Conservation (phyloP, 257 asterid species). For the Ballota nigra region DNA sequence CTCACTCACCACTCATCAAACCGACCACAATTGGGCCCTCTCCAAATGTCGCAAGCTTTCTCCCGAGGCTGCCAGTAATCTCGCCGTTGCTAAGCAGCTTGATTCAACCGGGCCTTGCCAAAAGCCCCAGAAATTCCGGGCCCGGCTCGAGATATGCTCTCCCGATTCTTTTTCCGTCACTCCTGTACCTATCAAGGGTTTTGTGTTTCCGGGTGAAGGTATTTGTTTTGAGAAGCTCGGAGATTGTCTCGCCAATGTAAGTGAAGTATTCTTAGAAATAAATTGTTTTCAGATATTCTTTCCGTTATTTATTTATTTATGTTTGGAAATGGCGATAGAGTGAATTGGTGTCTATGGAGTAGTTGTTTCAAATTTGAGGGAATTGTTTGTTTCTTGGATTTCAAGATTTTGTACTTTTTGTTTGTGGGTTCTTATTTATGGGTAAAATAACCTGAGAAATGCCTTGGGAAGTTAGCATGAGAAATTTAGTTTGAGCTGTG, state of each 20-base stretch:
- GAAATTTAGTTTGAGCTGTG: neutral
- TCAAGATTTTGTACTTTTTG: neutral
- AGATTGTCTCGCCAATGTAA: slow-evolving; percentile 57
- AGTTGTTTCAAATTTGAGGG: neutral
- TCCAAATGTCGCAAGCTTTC: slow-evolving; percentile 70
- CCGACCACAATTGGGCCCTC: slow-evolving; percentile 36
- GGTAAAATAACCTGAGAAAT: neutral
- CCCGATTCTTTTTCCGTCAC: slow-evolving; percentile 78
- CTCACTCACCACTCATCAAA: slow-evolving; percentile 11
- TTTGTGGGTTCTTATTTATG: neutral
- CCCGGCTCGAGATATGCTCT: slow-evolving; percentile 71
- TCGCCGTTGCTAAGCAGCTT: slow-evolving; percentile 24
- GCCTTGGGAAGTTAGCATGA: neutral
- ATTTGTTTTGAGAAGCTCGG: slow-evolving; percentile 52
- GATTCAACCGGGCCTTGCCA: slow-evolving; percentile 17
- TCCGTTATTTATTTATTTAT: neutral
- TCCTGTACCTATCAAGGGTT: slow-evolving; percentile 56
- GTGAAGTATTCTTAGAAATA: neutral
- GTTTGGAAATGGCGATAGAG: slow-evolving; percentile 1
- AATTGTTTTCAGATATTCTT: slow-evolving; percentile 3
- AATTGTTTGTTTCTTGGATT: neutral
- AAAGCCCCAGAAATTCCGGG: slow-evolving; percentile 47
- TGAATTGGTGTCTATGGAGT: slow-evolving; percentile 9
- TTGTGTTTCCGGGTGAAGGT: slow-evolving; percentile 60
- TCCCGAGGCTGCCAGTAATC: slow-evolving; percentile 13